These are phyloP conservation scores for Malassezia dermatis DNA, from an alignment of 1,284 basidiomycete species.

Conservation along the genomic window DNA sequence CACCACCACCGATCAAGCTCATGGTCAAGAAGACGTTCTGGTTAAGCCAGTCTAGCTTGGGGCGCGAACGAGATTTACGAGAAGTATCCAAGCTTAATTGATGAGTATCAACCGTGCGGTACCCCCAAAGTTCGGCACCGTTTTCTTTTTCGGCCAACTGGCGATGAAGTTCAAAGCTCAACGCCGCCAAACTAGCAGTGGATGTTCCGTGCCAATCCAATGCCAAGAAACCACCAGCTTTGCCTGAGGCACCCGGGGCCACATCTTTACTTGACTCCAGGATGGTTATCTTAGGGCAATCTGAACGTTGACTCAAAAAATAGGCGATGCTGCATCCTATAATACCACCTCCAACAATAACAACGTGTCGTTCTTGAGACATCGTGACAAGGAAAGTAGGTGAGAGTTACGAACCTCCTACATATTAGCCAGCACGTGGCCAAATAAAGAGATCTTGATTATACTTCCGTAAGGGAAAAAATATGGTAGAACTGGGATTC, in stretches of 20 bases:
- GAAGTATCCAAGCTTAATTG: slow-evolving; percentile 29
- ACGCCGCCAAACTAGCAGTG: slow-evolving; percentile 55
- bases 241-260: slow-evolving; percentile 64
- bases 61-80: slow-evolving; percentile 17
- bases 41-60: slow-evolving; percentile 45
- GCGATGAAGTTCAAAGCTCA: slow-evolving; percentile 71
- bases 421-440: not conserved
- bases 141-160: slow-evolving; percentile 62
- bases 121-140: slow-evolving; percentile 70
- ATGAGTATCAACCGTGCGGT: slow-evolving; percentile 56
- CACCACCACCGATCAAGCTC: slow-evolving; percentile 47
- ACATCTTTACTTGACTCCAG: slow-evolving; percentile 62
- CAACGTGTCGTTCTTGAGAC: slow-evolving; percentile 24
- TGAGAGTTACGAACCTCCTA: not conserved
- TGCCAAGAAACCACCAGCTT: slow-evolving; percentile 83
- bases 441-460: not conserved
- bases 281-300: slow-evolving; percentile 50
- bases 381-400: slow-evolving; percentile 9
- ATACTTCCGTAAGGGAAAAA: not conserved
- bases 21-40: slow-evolving; percentile 33
- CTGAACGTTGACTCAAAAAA: slow-evolving; percentile 53
- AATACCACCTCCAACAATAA: slow-evolving; percentile 55
- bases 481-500: slow-evolving; percentile 22
- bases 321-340: slow-evolving; percentile 75
- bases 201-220: slow-evolving; percentile 58